phyloP scores from a whole-genome alignment of 139 green algal species.

The Chlamydomonas schloesseri region DNA sequence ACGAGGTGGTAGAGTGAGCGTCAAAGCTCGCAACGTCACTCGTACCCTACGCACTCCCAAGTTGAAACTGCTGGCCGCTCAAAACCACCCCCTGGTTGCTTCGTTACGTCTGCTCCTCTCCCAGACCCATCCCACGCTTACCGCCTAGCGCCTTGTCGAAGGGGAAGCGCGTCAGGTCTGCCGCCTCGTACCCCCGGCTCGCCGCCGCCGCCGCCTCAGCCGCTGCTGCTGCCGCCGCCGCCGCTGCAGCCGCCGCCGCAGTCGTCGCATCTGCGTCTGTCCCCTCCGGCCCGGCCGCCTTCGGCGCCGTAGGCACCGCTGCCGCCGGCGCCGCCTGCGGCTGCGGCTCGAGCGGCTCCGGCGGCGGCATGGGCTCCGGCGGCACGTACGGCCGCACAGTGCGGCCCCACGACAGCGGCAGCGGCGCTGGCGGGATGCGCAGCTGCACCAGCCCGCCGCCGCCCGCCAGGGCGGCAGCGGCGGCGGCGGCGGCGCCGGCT shows the following conservation, averaged over 20 bases:
- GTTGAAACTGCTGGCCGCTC: too few relatives aligned
- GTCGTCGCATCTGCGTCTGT: neutral
- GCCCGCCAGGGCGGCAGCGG: conserved; percentile 55
- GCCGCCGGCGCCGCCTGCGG: neutral
- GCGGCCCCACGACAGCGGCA: conserved; percentile 89
- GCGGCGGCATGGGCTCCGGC: conserved; percentile 17
- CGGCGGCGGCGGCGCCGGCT: conserved; percentile 59
- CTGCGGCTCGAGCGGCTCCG: neutral
- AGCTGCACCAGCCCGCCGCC: conserved; percentile 58
- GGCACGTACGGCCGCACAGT: conserved; percentile 73
- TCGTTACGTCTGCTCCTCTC: too few relatives aligned
- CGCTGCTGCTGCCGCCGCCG: neutral
- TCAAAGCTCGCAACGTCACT: too few relatives aligned
- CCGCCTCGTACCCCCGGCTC: neutral
- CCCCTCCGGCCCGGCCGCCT: neutral
- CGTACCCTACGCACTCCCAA: too few relatives aligned
- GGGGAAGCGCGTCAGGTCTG: conserved; percentile 24
- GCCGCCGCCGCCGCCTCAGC: neutral
- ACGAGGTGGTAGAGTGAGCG: too few relatives aligned
- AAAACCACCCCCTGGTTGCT: too few relatives aligned
- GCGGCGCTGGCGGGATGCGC: conserved; percentile 70
- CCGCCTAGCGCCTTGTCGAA: conserved; percentile 22
- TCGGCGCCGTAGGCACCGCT: neutral
- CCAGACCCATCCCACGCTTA: too few relatives aligned
- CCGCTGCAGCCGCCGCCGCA: neutral